phyloP scores from a whole-genome alignment of 2,329 filamentous ascomycete genomes.

The Calonectria henricotiae region DNA sequence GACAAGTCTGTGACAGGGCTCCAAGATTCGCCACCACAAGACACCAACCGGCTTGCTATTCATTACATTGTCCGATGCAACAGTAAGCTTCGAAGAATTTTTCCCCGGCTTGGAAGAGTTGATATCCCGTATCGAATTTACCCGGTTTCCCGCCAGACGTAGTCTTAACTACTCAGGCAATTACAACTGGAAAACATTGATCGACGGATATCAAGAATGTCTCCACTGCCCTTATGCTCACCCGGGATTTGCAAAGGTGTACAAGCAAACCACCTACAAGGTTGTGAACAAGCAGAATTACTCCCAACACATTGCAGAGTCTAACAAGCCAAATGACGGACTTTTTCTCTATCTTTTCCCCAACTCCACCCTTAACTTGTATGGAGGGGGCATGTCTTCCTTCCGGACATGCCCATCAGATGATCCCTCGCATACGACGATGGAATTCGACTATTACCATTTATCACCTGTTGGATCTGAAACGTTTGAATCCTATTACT shows the following conservation, averaged over 20 bases:
- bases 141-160: slow-evolving; percentile 66
- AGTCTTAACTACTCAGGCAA: slow-evolving; percentile 71
- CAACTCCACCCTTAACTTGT: slow-evolving; percentile 70
- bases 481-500: slow-evolving; percentile 72
- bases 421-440: slow-evolving; percentile 66
- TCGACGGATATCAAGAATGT: slow-evolving; percentile 62
- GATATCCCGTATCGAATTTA: slow-evolving; percentile 69
- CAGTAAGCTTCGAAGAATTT: slow-evolving; percentile 68
- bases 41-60: slow-evolving; percentile 71
- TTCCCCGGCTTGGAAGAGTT: slow-evolving; percentile 68
- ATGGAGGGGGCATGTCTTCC: slow-evolving; percentile 72
- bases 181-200: slow-evolving; percentile 62
- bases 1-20: slow-evolving; percentile 29
- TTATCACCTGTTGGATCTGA: slow-evolving; percentile 61
- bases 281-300: slow-evolving; percentile 71
- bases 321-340: slow-evolving; percentile 68
- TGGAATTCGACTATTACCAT: slow-evolving; percentile 76
- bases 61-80: slow-evolving; percentile 64
- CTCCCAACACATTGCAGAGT: slow-evolving; percentile 71
- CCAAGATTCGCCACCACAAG: slow-evolving; percentile 50
- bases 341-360: slow-evolving; percentile 74
- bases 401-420: slow-evolving; percentile 70
- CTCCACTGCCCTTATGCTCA: slow-evolving; percentile 74
- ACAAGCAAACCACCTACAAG: slow-evolving; percentile 70
- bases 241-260: slow-evolving; percentile 69